A percentile compares a stretch with the other conserved stretches of the same genome.
Evolutionary conservation across 2,329 filamentous ascomycete genomes (phyloP).

Genomic region (Scytalidium sp.): DNA sequence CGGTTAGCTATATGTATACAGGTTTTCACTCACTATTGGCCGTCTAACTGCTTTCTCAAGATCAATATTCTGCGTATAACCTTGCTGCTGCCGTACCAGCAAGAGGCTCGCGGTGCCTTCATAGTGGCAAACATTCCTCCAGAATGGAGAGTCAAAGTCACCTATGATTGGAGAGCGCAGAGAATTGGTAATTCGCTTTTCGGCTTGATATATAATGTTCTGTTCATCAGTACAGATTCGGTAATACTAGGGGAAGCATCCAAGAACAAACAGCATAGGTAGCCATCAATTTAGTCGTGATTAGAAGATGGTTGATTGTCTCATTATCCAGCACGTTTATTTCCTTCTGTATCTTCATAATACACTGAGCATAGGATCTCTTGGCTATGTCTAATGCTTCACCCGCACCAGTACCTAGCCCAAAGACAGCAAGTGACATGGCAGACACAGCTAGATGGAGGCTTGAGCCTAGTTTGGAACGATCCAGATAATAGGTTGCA

Average conservation of each 20-base stretch:
- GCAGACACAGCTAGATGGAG: constrained; percentile 19
- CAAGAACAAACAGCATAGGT: constrained; percentile 14
- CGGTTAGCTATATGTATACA: no score
- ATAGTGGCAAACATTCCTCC: constrained; percentile 16
- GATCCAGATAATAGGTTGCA: constrained; percentile 12
- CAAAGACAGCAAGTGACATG: constrained; percentile 19
- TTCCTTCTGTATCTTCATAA: constrained; percentile 14
- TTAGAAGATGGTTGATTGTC: constrained; percentile 18
- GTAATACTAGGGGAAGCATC: no score
- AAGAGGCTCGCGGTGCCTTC: constrained; percentile 18
- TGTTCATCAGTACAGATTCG: background rate
- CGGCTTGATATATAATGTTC: constrained; percentile 6
- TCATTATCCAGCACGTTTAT: constrained; percentile 13
- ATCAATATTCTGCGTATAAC: constrained; percentile 4
- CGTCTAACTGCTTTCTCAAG: constrained; percentile 14
- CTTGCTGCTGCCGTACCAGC: constrained; percentile 11
- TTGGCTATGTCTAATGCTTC: constrained; percentile 9
- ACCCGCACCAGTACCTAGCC: constrained; percentile 10
- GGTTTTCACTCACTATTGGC: constrained; percentile 13
- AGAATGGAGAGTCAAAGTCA: constrained; percentile 7
- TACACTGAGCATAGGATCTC: constrained; percentile 8
- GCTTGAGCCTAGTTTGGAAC: constrained; percentile 11
- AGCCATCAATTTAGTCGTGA: constrained; percentile 20
- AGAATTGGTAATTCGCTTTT: background rate
- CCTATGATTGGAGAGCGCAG: no score